Evolutionary conservation across 2,329 filamentous ascomycete species (phyloP).

Genomic region (Sporothrix pallida): DNA sequence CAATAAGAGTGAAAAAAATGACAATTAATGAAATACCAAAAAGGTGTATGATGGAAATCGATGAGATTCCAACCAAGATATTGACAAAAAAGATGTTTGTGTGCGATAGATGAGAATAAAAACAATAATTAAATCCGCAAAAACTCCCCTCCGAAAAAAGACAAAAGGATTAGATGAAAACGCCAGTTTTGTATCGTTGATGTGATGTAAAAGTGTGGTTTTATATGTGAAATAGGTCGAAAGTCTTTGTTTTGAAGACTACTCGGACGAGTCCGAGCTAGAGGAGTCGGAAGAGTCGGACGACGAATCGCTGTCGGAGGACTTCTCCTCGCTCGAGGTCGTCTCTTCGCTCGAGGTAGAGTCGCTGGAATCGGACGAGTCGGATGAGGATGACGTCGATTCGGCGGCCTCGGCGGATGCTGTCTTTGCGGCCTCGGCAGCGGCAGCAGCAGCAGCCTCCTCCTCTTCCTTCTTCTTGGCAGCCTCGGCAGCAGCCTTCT

Average conservation of each 20-base stretch:
- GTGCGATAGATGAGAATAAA: not conserved
- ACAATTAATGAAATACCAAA: conserved; percentile 7
- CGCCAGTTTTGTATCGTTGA: conserved; percentile 24
- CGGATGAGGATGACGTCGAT: not conserved
- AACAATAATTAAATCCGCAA: not conserved
- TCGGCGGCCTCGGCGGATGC: not conserved
- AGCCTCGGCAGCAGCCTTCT: conserved; percentile 31
- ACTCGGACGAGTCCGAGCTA: conserved; percentile 6
- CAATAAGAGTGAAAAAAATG: not conserved
- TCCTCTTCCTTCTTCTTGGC: conserved; percentile 24
- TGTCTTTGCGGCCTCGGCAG: not conserved
- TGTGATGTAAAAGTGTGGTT: not conserved
- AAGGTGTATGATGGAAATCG: too few species aligned
- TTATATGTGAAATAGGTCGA: not conserved
- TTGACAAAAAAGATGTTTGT: not conserved
- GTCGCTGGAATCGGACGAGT: not conserved
- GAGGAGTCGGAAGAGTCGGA: conserved; percentile 13
- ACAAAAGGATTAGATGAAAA: conserved; percentile 7
- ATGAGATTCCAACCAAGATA: too few species aligned
- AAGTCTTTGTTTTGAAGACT: not conserved
- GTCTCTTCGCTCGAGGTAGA: not conserved
- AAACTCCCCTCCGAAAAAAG: not conserved
- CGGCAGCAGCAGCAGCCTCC: conserved; percentile 1
- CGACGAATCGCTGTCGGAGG: not conserved
- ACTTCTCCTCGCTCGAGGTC: not conserved